phyloP scores from a whole-genome alignment of 768 basidiomycete species.

The Serendipita sp. region DNA sequence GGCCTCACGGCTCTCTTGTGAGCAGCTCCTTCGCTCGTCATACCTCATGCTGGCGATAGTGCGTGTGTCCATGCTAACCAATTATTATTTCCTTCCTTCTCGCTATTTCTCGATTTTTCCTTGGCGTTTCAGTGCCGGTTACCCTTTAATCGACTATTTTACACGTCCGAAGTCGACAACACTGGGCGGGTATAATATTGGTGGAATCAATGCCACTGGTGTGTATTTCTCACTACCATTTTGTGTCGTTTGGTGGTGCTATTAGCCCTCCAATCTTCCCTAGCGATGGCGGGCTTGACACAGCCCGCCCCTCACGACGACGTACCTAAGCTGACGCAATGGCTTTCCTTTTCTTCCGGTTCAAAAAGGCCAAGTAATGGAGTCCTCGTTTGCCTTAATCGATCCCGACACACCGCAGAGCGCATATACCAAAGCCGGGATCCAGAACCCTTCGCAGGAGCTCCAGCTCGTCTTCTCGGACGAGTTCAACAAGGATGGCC shows the following conservation, averaged over 20 bases:
- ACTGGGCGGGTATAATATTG: conserved; percentile 53
- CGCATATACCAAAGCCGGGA: conserved; percentile 18
- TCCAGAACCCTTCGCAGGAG: conserved; percentile 22
- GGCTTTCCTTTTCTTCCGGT: not conserved
- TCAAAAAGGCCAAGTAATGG: not conserved
- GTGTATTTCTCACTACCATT: not conserved
- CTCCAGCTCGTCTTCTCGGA: conserved; percentile 23
- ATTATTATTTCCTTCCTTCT: no score
- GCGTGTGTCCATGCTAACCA: no score
- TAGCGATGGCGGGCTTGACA: not conserved
- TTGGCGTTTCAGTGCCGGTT: conserved; percentile 9
- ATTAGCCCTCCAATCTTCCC: no score
- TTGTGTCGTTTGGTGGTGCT: no score
- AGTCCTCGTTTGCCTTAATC: conserved; percentile 17
- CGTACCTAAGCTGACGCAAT: not conserved
- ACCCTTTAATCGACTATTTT: conserved; percentile 18
- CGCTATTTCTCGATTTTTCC: not conserved
- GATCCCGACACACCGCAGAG: conserved; percentile 25
- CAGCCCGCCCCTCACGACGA: not conserved
- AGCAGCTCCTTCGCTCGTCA: not conserved
- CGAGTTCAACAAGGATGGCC: conserved; percentile 24
- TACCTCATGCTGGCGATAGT: not conserved
- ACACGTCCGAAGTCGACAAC: conserved; percentile 13
- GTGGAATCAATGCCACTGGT: conserved; percentile 68
- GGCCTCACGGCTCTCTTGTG: conserved; percentile 13